Percentiles rank a stretch among this genome's conserved stretches.
phyloP scores from a whole-genome alignment of 2,329 filamentous ascomycete genomes.

The Nemania sp. region DNA sequence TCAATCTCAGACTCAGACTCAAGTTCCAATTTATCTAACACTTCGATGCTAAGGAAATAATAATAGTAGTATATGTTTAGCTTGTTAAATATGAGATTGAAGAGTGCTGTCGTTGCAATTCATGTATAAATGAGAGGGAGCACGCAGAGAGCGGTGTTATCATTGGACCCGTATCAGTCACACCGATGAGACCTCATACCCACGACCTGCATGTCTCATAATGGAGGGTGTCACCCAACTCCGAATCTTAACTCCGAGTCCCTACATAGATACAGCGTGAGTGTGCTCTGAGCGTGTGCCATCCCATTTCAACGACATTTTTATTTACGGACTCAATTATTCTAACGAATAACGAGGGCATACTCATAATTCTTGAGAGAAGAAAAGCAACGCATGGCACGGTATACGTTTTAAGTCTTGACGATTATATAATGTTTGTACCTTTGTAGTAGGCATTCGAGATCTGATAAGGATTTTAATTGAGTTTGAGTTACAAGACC shows the following conservation, averaged over 20 bases:
- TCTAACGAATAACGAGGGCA: too few species aligned
- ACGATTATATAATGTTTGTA: background rate
- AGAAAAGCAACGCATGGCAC: background rate
- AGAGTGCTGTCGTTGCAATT: background rate
- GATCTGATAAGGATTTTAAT: too few species aligned
- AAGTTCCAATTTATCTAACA: background rate
- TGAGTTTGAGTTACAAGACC: too few species aligned
- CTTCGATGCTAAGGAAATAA: background rate
- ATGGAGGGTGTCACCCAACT: slow-evolving; percentile 17
- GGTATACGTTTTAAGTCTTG: background rate
- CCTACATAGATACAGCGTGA: too few species aligned
- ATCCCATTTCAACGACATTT: too few species aligned
- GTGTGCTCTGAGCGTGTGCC: too few species aligned
- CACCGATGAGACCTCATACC: slow-evolving; percentile 24
- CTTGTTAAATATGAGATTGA: slow-evolving; percentile 5
- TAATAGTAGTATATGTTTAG: background rate
- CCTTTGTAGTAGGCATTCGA: background rate
- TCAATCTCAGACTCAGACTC: slow-evolving; percentile 5
- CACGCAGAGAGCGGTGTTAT: background rate
- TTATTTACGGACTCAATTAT: too few species aligned
- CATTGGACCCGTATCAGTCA: slow-evolving; percentile 26
- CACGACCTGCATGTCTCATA: background rate
- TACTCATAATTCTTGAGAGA: background rate
- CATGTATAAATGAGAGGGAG: background rate
- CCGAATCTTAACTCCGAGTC: slow-evolving; percentile 29